A percentile compares a stretch with the other conserved stretches of the same genome.
Conservation (phyloP, 2,329 filamentous ascomycete species). For the Periglandula ipomoeae region DNA sequence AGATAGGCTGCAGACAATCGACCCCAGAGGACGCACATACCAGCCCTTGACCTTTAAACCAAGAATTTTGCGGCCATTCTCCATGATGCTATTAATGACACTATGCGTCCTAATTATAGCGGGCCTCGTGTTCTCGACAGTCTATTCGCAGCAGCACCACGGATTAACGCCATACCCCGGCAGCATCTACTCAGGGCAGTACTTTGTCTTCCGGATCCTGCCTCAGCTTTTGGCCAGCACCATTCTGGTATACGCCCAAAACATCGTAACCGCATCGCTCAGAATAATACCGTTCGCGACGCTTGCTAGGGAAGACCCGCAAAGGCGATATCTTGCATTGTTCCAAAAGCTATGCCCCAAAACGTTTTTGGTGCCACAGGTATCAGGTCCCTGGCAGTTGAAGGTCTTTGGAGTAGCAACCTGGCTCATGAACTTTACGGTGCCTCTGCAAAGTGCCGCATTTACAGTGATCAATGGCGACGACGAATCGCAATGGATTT, state of each 20-base stretch:
- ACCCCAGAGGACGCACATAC: conserved; percentile 28
- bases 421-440: conserved; percentile 71
- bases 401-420: conserved; percentile 58
- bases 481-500: conserved; percentile 53
- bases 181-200: conserved; percentile 59
- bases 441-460: conserved; percentile 70
- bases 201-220: conserved; percentile 80
- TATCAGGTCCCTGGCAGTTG: conserved; percentile 56
- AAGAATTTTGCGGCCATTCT: conserved; percentile 56
- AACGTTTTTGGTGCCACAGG: conserved; percentile 53
- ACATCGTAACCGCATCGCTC: conserved; percentile 63
- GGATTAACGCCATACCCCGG: conserved; percentile 61
- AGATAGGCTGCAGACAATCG: conserved; percentile 24
- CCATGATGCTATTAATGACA: conserved; percentile 50
- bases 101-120: conserved; percentile 62
- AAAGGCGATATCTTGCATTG: conserved; percentile 53
- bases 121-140: conserved; percentile 62
- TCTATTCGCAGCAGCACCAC: conserved; percentile 52
- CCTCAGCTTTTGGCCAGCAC: conserved; percentile 67
- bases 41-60: conserved; percentile 61
- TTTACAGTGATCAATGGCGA: conserved; percentile 56
- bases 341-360: conserved; percentile 62
- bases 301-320: conserved; percentile 58
- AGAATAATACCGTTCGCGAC: conserved; percentile 68
- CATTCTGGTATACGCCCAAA: conserved; percentile 68